These are phyloP conservation scores for Microsporum audouinii DNA, from an alignment of 2,329 filamentous ascomycete species.

Conservation along the genomic window DNA sequence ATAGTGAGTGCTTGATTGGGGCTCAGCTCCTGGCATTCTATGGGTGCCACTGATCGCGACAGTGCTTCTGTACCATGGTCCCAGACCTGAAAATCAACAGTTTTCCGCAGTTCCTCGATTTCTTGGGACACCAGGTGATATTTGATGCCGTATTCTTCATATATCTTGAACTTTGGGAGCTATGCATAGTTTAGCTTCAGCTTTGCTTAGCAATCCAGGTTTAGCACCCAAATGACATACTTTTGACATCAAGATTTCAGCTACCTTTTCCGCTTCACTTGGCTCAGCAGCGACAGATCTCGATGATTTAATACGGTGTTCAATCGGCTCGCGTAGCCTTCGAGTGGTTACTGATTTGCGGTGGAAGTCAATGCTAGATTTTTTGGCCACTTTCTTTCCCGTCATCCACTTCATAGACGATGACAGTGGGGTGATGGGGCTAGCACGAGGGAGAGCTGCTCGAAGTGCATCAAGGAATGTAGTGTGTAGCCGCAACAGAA, in stretches of 20 bases:
- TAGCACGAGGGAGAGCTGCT: constrained; percentile 45
- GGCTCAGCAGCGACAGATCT: constrained; percentile 40
- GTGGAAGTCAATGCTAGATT: constrained; percentile 36
- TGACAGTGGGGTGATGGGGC: constrained; percentile 5
- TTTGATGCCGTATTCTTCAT: constrained; percentile 84
- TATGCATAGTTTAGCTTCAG: constrained; percentile 42
- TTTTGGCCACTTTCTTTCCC: constrained; percentile 34
- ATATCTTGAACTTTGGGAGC: constrained; percentile 72
- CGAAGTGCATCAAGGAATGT: constrained; percentile 66
- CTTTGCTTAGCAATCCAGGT: constrained; percentile 30
- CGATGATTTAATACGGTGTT: constrained; percentile 25
- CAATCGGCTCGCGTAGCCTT: constrained; percentile 22
- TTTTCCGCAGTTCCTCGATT: constrained; percentile 55
- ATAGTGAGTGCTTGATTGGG: constrained; percentile 68
- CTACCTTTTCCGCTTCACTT: constrained; percentile 43
- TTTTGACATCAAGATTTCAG: constrained; percentile 38
- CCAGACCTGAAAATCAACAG: constrained; percentile 64
- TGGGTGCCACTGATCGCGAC: constrained; percentile 60
- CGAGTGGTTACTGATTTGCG: constrained; percentile 11
- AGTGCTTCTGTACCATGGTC: constrained; percentile 78
- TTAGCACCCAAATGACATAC: background rate
- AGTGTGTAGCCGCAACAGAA: constrained; percentile 75
- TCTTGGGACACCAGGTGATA: constrained; percentile 79
- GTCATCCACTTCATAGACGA: constrained; percentile 16
- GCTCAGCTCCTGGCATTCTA: constrained; percentile 51